Base-by-base conservation (phyloP, 2,329 filamentous ascomycete species). In the Trichocomaceae sp. region DNA sequence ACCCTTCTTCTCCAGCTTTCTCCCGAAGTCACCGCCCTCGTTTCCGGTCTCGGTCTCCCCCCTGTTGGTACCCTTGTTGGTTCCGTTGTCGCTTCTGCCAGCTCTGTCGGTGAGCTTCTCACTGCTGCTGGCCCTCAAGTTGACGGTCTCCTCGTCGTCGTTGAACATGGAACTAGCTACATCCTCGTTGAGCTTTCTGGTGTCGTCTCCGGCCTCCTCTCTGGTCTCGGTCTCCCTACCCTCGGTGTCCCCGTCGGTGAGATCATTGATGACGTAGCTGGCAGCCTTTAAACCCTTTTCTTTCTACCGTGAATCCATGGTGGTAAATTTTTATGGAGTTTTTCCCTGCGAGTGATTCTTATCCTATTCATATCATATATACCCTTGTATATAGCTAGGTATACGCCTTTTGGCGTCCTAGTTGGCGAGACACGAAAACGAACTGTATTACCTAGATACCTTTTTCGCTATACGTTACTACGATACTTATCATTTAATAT, bases 1-100 rank as follows among this genome's bases (percentile, higher is more conserved):
- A 55, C 59, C 26, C 67, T 70, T 26, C 65, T 70, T 39, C 50
- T 70, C 57, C 57, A 70, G 61, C 63, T 70, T 37, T 63, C 60
- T 59, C 67, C 67, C 50, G 59, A 61, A 45, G 62, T 68, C 42
- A 59, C 64, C 44, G 54, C 56, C 22, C 64, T 69, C 52, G 52
- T 69, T 54, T 47, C 58, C 53, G 60, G 61, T 47, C 65, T 69
- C 37, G 62, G 63, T 57, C 65, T 69, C 35, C 59, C 63, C 50
- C 52, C 56, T 49, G 59, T 68, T 46, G 61, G 62, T 56, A 60
- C 52, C 44, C 58, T 67, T 50, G 56, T 63, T 23, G 67, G 67
- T 42, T 35, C 57, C 45, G 59, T 70, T 29, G 56, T 69, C 52
- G 58, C 59, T 26, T 60, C 63, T 39, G 62, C 66, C 23, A 52